Base-by-base conservation (phyloP, 2,329 filamentous ascomycete species). In the Saccharata proteae region DNA sequence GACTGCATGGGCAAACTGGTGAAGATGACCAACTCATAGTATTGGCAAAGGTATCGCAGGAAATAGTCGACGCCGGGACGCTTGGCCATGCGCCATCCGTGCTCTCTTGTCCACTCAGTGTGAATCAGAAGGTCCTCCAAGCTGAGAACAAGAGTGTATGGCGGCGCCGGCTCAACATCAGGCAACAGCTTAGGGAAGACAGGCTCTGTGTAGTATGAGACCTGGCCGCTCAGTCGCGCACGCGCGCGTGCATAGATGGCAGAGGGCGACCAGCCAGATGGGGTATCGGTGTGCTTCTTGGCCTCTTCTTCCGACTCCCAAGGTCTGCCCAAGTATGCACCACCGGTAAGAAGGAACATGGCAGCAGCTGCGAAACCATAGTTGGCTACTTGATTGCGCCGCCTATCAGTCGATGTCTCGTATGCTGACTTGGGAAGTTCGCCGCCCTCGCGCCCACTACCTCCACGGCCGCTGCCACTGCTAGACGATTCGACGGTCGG, bases 21-120 rank as follows among this genome's bases (percentile, higher is more conserved):
- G 63, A 96, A 98, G 41, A 98, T 74, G 31, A 96, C 90, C 33
- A 98, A 68, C 58, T 98, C 90, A 53, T 94, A 98, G 68, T 98
- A 96, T 57, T 94, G 86, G 59, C 82, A 88, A 29, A 98, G 71
- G 57, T 98, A 98, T 50, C 83, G 82, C 41, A 98, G 64, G 64
- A 98, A 98, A 64, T 98, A 98, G 61, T 98, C 90, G 39, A 92
- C 73, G 26, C 90, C 90, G 20, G 90, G 90, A 29, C 90, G 74
- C 65, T 98, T 98, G 16, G 90, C 90, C 39, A 92, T 71, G 43
- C 88, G 76, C 85, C 90, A 98, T 37, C 90, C 90, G 51, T 94
- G 80, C 54, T 96, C 83, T 35, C 88, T 74, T 15, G 76, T 74
- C 90, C 90, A 98, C 54, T 93, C 84, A 50, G 82, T 93, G 61